Evolutionary conservation across 208 protist species (phyloP).

Genomic region (Wallacemonas sp.): DNA sequence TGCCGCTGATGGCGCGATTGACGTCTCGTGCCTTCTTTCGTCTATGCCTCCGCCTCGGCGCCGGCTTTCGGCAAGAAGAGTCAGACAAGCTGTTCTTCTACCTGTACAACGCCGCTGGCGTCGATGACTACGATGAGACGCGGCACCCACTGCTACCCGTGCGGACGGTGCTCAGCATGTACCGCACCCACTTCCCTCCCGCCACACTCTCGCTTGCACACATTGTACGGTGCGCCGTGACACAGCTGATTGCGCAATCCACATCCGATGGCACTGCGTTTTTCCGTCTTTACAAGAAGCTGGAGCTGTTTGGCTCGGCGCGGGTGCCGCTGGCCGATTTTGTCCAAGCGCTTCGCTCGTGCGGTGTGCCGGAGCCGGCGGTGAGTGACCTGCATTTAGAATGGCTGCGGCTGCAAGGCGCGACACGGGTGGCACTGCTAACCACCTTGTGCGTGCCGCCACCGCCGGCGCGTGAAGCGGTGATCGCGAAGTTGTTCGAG

Average conservation of each 20-base stretch:
- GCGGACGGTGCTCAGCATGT: constrained; percentile 33
- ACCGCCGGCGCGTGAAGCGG: constrained; percentile 49
- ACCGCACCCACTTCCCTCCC: constrained; percentile 56
- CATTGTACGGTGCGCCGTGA: constrained; percentile 24
- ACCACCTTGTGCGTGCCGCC: constrained; percentile 41
- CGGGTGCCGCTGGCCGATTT: constrained; percentile 49
- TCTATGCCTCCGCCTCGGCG: constrained; percentile 38
- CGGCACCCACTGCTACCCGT: constrained; percentile 28
- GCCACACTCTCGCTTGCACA: constrained; percentile 44
- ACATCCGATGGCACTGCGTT: constrained; percentile 43
- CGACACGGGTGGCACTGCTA: constrained; percentile 54
- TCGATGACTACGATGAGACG: background rate
- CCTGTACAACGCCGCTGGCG: constrained; percentile 30
- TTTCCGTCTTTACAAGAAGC: constrained; percentile 37
- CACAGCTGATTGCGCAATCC: constrained; percentile 38
- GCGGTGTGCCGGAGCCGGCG: constrained; percentile 27
- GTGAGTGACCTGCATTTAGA: constrained; percentile 67
- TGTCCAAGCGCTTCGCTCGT: constrained; percentile 40
- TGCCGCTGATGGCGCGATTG: constrained; percentile 12
- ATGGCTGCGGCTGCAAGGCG: constrained; percentile 67
- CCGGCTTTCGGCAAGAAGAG: constrained; percentile 38
- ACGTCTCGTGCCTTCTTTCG: constrained; percentile 48
- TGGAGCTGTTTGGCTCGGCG: constrained; percentile 34
- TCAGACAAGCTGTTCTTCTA: constrained; percentile 61
- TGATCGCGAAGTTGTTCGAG: constrained; percentile 67